These are phyloP conservation scores for Butyriboletus loyo DNA, from an alignment of 768 basidiomycete genomes.

Conservation along the genomic window DNA sequence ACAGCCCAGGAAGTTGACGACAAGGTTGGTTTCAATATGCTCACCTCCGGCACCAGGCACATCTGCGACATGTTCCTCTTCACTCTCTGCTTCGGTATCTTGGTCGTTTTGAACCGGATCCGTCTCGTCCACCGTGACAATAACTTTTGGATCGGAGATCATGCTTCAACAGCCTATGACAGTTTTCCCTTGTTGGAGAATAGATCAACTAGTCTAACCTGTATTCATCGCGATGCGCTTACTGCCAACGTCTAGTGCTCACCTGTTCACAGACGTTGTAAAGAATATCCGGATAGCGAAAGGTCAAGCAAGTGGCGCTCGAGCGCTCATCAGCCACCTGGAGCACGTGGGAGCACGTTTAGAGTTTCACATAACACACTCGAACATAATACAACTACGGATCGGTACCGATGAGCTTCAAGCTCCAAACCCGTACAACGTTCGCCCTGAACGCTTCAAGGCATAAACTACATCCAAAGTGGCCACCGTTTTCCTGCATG, in stretches of 20 bases:
- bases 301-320: too few relatives aligned
- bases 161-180: constrained; percentile 5
- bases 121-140: constrained; percentile 13
- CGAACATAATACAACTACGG: constrained; percentile 7
- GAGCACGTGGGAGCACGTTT: not conserved
- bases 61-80: constrained; percentile 31
- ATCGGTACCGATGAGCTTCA: constrained; percentile 20
- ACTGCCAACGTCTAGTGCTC: not conserved
- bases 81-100: constrained; percentile 30
- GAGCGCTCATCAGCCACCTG: not conserved
- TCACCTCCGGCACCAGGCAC: constrained; percentile 28
- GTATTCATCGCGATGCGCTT: not conserved
- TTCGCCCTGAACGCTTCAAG: constrained; percentile 69
- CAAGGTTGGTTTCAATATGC: not conserved
- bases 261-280: not conserved
- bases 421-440: constrained; percentile 79
- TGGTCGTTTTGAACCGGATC: constrained; percentile 16
- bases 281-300: not conserved
- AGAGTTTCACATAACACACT: not conserved
- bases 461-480: constrained; percentile 84
- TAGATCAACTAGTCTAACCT: not conserved
- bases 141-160: constrained; percentile 18
- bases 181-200: not conserved
- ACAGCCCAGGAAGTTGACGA: not conserved
- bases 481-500: constrained; percentile 64